Evolutionary conservation across 345 rosid genomes (phyloP), one percentile per base, ranked within the genome.

Genomic region (Geranium rotundifolium): DNA sequence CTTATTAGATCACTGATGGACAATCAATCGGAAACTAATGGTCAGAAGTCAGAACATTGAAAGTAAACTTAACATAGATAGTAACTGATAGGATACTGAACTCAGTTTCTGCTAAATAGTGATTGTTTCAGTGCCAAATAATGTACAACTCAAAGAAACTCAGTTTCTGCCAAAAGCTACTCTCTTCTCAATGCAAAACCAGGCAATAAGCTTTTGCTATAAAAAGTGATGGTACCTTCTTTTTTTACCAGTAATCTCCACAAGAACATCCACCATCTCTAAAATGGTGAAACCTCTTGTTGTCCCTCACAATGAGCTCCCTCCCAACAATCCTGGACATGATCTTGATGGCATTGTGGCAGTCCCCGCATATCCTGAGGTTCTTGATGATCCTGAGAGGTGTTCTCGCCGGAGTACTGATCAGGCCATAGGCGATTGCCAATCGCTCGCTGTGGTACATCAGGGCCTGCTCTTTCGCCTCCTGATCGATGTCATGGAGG

Each of bases 231-330:
- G 50, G 10, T 41, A 12, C 50, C 50, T 31, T 31, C n/a, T n/a
- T n/a, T n/a, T n/a, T 41, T 69, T 68, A 84, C 89, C 84, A 84
- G 66, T 81, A 81, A 72, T 80, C 86, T 50, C 84, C 67, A 50
- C 89, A 79, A 18, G 89, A 81, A 74, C 86, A 84, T 67, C 63
- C 75, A 8, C 84, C 84, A 56, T 84, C 82, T 67, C 65, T 80
- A 71, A 84, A 84, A 69, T 84, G 85, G 68, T 85, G 87, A 57
- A 82, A 82, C 54, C 87, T 63, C 77, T 84, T 84, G 79, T 78
- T 84, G 60, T 84, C 90, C 73, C 90, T 68, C 30, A 80, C 85
- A 31, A 84, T 80, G 55, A 84, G 77, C 71, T 84, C 87, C 73
- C 85, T 78, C 41, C 84, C 87, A 61, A 84, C 87, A 52, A 81